Conservation (phyloP, 2,329 filamentous ascomycete species). For the Graphilbum sp. region DNA sequence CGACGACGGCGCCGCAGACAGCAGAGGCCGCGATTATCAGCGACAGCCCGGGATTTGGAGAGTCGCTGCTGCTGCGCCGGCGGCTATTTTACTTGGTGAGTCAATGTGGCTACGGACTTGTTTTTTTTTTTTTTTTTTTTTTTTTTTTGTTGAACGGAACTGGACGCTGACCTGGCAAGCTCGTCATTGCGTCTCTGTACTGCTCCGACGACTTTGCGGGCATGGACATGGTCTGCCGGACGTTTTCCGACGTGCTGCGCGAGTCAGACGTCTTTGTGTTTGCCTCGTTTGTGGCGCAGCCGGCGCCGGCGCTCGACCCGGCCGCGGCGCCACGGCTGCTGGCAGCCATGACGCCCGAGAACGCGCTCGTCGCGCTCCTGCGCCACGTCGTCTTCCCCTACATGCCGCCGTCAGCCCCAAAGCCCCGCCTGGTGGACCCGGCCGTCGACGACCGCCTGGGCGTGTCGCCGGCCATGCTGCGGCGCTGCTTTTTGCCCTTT, state of each 20-base stretch:
- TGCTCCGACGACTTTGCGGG: constrained; percentile 24
- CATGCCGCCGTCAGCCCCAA: constrained; percentile 24
- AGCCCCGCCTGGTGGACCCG: constrained; percentile 23
- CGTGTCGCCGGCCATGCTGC: constrained; percentile 29
- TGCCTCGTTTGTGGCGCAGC: constrained; percentile 29
- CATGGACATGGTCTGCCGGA: constrained; percentile 39
- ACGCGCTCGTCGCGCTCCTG: constrained; percentile 26
- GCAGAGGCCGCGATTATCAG: constrained; percentile 9
- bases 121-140: too few relatives aligned
- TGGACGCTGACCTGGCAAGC: constrained; percentile 12
- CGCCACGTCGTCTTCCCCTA: constrained; percentile 27
- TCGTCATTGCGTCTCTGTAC: constrained; percentile 30
- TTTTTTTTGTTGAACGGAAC: background rate
- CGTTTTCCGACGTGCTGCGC: constrained; percentile 36
- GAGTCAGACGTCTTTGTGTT: constrained; percentile 43
- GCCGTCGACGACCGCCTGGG: constrained; percentile 19
- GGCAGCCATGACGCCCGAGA: constrained; percentile 8
- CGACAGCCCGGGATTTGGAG: constrained; percentile 11
- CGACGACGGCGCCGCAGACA: constrained; percentile 17
- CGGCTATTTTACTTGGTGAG: constrained; percentile 42
- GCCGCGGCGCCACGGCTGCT: constrained; percentile 10
- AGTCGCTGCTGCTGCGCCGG: constrained; percentile 45
- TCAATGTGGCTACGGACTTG: background rate
- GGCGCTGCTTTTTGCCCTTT: constrained; percentile 46
- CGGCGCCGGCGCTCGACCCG: background rate